Evolutionary conservation across 75 land plant species (phyloP).

Genomic region (Azolla pinnata): DNA sequence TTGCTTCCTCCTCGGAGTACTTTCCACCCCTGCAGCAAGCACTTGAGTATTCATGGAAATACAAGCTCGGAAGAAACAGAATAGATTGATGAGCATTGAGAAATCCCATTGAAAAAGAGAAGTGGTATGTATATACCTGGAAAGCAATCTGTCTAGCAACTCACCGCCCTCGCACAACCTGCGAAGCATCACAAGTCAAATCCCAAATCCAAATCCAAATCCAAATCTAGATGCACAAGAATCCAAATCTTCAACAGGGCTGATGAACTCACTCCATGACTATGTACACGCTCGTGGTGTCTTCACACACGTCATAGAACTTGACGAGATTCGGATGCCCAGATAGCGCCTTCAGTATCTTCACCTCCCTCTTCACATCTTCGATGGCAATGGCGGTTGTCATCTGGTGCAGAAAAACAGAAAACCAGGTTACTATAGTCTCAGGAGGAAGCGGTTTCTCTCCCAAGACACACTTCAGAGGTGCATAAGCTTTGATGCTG

Average conservation of each 20-base stretch:
- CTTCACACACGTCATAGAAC: conserved; percentile 82
- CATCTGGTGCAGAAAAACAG: conserved; percentile 76
- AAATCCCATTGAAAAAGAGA: no score
- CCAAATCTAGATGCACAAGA: no score
- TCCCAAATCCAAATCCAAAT: neutral
- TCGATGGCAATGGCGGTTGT: conserved; percentile 85
- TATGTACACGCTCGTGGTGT: conserved; percentile 69
- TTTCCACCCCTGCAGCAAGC: conserved; percentile 92
- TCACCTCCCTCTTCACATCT: conserved; percentile 81
- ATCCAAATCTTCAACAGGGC: no score
- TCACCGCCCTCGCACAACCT: conserved; percentile 91
- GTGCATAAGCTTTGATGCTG: no score
- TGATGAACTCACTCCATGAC: conserved; percentile 65
- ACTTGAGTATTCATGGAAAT: no score
- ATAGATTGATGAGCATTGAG: no score
- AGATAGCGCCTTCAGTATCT: conserved; percentile 67
- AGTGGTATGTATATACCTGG: no score
- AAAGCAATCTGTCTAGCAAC: conserved; percentile 66
- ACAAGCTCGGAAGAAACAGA: no score
- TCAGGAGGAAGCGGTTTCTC: no score
- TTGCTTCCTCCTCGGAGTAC: conserved; percentile 90
- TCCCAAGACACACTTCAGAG: no score
- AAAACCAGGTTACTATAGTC: no score
- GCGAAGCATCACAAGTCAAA: conserved; percentile 3
- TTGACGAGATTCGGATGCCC: conserved; percentile 67